Evolutionary conservation across 305 asterid genomes (phyloP), one percentile per base, ranked within the genome.

Genomic region (Fraxinus platypoda): DNA sequence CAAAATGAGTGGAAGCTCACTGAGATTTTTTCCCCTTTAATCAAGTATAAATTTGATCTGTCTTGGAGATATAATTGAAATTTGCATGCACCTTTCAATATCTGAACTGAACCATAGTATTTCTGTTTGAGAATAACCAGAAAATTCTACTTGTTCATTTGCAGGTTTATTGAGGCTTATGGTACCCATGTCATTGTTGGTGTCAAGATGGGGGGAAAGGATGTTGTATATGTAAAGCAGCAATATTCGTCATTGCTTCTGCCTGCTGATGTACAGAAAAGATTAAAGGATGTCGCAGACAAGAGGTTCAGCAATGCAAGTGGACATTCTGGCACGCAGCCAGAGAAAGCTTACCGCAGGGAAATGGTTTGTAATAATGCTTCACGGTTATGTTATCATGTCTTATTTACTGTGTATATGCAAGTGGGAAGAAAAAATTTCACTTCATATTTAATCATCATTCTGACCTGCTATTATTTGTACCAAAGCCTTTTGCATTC

Each of bases 131-230:
- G 41, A 78, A 79, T 84, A 33, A 72, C 82, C 49, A 13, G 82
- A 80, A 74, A 74, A n/a, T 15, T 74, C 8, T 79, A 23, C 26
- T 12, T 8, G 4, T 75, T 76, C 19, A 21, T 80, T 49, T 85
- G 52, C 88, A 93, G 98, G 89, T 93, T 93, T 80, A 93, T 93
- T 74, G 94, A 90, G 89, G 88, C 88, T 79, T 93, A 86, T 71
- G 98, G 98, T 38, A 93, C 98, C 70, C 98, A 93, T 87, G 87
- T 93, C 57, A 83, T 93, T 85, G 95, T 92, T 86, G 97, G 97
- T 78, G 94, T 91, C 73, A 93, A 93, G 89, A 93, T 93, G 97
- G 97, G 97, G 41, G 97, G 97, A 76, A 93, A 89, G 87, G 98
- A 93, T 33, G 90, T 93, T 81, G 88, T 91, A 77, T 92, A 93